Base-by-base conservation (phyloP, 2,329 filamentous ascomycete species). In the Epichloe coenophiala region DNA sequence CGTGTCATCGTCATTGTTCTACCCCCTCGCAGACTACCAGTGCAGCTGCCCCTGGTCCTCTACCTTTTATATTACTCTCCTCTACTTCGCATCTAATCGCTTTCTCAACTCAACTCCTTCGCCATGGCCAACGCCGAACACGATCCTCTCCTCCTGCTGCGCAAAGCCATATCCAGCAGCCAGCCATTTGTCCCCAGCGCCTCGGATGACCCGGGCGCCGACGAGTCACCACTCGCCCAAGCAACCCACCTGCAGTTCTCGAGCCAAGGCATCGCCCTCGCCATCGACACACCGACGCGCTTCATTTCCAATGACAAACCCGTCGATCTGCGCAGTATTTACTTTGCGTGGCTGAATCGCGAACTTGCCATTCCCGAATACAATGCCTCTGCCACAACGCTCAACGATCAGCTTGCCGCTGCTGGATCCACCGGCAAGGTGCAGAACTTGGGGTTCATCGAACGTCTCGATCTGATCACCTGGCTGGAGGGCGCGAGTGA, bases 321-420 rank as follows among this genome's bases (percentile, higher is more conserved):
- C 4, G 83, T 95, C 60, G 88, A 96, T 64, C 75, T 98, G 58
- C 88, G 93, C 63, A 93, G 86, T 65, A 91, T 96, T 68, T 96
- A 91, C 73, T 95, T 97, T 64, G 89, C 89, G 51, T 98, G 89
- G 88, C 76, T 87, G 61, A 94, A 96, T 70, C 88, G 89, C 66
- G 91, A 97, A 71, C 81, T 85, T 50, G 81, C 85, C 50, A 89
- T 95, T 57, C 86, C 87, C 11, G 88, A 95, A 60, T 97, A 97
- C 75, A 93, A 96, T 68, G 80, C 85, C 27, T 84, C 85, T 0
- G 86, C 88, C 13, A 83, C 86, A 60, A 76, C 82, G 58, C 75
- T 97, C 51, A 95, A 95, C 64, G 83, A 87, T 47, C 82, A 88
- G 61, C 74, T 96, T 35, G 74, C 72, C 4, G 78, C 76, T 11